These are phyloP conservation scores for Rosa persica DNA, from an alignment of 306 rosid genomes.

Conservation along the genomic window DNA sequence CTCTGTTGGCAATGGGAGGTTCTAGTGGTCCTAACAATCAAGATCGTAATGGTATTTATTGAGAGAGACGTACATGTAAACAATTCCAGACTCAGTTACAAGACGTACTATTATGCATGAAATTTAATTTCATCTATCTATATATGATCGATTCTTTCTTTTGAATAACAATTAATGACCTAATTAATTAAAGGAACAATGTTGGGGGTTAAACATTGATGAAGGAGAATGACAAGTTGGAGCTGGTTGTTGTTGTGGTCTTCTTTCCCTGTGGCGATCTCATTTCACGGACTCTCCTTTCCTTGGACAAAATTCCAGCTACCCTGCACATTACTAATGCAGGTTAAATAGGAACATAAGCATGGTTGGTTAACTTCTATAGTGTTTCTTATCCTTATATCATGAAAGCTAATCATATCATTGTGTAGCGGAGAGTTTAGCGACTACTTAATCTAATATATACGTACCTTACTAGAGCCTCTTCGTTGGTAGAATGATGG, in stretches of 20 bases:
- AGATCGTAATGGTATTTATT: not conserved
- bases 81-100: too few species aligned
- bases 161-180: not conserved
- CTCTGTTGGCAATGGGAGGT: not conserved
- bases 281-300: slow-evolving; percentile 15
- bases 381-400: not conserved
- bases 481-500: slow-evolving; percentile 19
- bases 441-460: not conserved
- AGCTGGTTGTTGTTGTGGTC: not conserved
- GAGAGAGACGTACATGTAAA: not conserved
- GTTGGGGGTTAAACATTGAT: not conserved
- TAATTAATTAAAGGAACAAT: not conserved
- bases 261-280: slow-evolving; percentile 6
- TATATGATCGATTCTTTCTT: not conserved
- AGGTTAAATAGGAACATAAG: not conserved
- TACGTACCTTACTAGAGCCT: slow-evolving; percentile 25
- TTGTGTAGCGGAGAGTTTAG: not conserved
- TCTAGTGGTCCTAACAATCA: not conserved
- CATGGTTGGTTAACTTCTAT: not conserved
- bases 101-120: not conserved
- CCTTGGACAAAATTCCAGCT: slow-evolving; percentile 8
- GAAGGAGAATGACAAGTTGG: not conserved
- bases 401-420: not conserved
- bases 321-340: not conserved
- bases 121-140: not conserved